Percentiles rank a stretch among this genome's conserved stretches.
These are phyloP conservation scores for Xenoacremonium recifei DNA, from an alignment of 2,329 filamentous ascomycete species.

Conservation along the genomic window DNA sequence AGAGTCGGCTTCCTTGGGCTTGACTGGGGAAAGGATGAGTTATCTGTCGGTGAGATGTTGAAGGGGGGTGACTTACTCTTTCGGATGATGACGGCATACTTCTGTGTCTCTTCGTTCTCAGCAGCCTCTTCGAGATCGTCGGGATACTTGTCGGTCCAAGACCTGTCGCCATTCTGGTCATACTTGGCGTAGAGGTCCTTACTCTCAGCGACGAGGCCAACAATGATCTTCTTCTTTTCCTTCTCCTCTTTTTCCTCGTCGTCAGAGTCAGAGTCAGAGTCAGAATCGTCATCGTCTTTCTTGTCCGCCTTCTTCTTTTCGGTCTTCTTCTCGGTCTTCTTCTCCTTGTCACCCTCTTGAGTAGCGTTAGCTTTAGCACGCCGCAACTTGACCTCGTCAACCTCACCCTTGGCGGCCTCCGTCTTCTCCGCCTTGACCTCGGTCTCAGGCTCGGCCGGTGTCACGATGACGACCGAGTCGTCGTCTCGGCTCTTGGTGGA, in stretches of 20 bases:
- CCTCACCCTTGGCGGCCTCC: constrained; percentile 12
- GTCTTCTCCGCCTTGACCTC: constrained; percentile 13
- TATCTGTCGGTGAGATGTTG: neutral
- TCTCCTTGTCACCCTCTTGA: neutral
- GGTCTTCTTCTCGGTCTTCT: constrained; percentile 3
- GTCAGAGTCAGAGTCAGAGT: too few species aligned
- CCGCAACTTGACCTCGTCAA: constrained; percentile 10
- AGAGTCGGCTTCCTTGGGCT: constrained; percentile 53
- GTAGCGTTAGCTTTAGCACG: neutral
- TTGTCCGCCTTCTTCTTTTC: constrained; percentile 4
- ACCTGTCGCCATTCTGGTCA: constrained; percentile 48
- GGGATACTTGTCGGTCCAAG: constrained; percentile 57
- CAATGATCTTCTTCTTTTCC: constrained; percentile 18
- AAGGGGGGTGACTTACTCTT: constrained; percentile 34
- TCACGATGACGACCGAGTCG: constrained; percentile 18
- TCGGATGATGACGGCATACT: constrained; percentile 59
- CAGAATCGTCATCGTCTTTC: constrained; percentile 5
- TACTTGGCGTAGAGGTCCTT: constrained; percentile 44
- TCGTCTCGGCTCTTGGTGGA: constrained; percentile 19
- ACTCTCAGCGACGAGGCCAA: constrained; percentile 37
- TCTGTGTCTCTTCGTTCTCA: constrained; percentile 60
- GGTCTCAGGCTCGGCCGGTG: constrained; percentile 17
- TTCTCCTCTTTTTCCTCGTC: constrained; percentile 7
- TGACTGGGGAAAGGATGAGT: constrained; percentile 15
- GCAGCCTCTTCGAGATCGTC: constrained; percentile 53